These are phyloP conservation scores for Sclerospora graminicola DNA, from an alignment of 352 stramenopile genomes.

Conservation along the genomic window DNA sequence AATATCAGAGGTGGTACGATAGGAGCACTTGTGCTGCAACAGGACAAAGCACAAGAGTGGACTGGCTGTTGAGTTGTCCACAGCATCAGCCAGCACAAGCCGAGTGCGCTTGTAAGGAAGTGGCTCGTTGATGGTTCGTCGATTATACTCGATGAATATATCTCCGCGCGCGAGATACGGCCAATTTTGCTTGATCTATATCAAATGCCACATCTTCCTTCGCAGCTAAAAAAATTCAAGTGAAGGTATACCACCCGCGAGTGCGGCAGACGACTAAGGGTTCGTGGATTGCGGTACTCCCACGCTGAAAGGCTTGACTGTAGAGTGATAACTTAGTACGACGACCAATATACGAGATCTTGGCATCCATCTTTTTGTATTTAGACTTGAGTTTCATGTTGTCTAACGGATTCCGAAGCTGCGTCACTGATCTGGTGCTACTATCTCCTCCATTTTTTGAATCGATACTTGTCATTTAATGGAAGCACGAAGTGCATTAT, in stretches of 20 bases:
- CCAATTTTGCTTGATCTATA: slow-evolving; percentile 6
- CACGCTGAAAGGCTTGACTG: slow-evolving; percentile 30
- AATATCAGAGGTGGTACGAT: slow-evolving; percentile 22
- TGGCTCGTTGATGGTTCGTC: slow-evolving; percentile 58
- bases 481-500: slow-evolving; percentile 21
- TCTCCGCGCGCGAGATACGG: slow-evolving; percentile 13
- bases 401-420: slow-evolving; percentile 75
- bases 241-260: slow-evolving; percentile 53
- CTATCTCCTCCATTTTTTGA: slow-evolving; percentile 29
- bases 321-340: slow-evolving; percentile 47
- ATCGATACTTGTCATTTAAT: slow-evolving; percentile 14
- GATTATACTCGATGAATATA: slow-evolving; percentile 12
- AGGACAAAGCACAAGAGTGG: slow-evolving; percentile 36
- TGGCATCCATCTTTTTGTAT: slow-evolving; percentile 43
- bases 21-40: slow-evolving; percentile 32
- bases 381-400: slow-evolving; percentile 61
- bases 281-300: slow-evolving; percentile 50
- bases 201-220: slow-evolving; percentile 29
- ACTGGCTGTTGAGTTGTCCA: slow-evolving; percentile 1
- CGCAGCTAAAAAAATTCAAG: slow-evolving; percentile 36
- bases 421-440: slow-evolving; percentile 60
- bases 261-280: slow-evolving; percentile 41
- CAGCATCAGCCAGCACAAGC: background rate
- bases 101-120: slow-evolving; percentile 11
- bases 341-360: slow-evolving; percentile 52